Percentiles rank a stretch among this genome's conserved stretches.
Conservation (phyloP, 352 stramenopile species). For the Pythium plurisporium region DNA sequence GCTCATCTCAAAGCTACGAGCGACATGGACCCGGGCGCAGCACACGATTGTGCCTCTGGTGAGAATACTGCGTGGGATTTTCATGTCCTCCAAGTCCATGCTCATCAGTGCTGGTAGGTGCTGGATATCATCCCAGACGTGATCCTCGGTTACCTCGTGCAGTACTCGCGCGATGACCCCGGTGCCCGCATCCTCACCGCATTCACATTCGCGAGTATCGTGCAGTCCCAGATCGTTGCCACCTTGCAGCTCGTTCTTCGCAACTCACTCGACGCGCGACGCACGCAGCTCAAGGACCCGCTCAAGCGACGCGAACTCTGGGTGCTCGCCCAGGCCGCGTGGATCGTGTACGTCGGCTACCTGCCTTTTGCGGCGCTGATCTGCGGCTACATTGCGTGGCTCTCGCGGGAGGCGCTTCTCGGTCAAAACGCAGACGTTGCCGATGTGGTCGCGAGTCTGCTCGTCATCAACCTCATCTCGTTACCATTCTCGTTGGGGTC, state of each 20-base stretch:
- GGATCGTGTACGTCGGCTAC: constrained; percentile 22
- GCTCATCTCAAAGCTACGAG: neutral
- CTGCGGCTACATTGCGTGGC: constrained; percentile 17
- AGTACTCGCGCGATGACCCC: constrained; percentile 21
- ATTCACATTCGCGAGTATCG: constrained; percentile 18
- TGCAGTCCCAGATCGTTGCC: constrained; percentile 11
- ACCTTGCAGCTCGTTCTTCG: constrained; percentile 7
- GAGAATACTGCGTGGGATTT: neutral
- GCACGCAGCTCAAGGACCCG: constrained; percentile 9
- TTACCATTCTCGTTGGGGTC: constrained; percentile 18
- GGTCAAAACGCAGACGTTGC: constrained; percentile 22
- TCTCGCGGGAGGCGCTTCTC: constrained; percentile 9
- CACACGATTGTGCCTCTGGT: neutral
- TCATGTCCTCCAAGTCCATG: neutral
- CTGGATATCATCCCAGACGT: constrained; percentile 16
- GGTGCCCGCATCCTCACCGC: constrained; percentile 23
- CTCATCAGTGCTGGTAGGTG: neutral
- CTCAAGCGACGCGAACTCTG: constrained; percentile 15
- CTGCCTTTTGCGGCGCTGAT: constrained; percentile 6
- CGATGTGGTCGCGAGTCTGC: constrained; percentile 16
- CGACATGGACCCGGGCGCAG: neutral
- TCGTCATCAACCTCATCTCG: constrained; percentile 16
- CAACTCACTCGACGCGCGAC: constrained; percentile 4
- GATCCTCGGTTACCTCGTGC: constrained; percentile 14
- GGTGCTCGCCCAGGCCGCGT: constrained; percentile 15